phyloP scores from a whole-genome alignment of 441 rosid species.

The Brassica hybrid region DNA sequence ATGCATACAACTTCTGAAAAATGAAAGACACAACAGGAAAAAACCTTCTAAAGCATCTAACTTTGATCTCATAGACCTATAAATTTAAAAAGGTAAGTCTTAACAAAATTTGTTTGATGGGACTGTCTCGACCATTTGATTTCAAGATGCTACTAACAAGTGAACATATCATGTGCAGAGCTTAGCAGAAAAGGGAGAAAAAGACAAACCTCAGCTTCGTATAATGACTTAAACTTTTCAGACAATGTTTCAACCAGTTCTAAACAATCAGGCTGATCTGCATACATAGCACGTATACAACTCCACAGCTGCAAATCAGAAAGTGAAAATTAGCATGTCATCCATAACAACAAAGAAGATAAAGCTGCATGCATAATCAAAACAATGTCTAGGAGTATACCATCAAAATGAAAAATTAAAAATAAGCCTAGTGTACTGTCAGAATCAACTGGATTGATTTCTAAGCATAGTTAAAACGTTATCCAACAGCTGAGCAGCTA shows the following conservation, averaged over 20 bases:
- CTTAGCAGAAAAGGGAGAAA: slow-evolving; percentile 24
- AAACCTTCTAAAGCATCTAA: slow-evolving; percentile 26
- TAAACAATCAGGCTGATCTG: slow-evolving; percentile 75
- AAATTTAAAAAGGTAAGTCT: slow-evolving; percentile 17
- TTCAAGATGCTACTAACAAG: slow-evolving; percentile 28
- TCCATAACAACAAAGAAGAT: slow-evolving; percentile 8
- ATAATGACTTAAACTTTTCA: slow-evolving; percentile 71
- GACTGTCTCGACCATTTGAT: slow-evolving; percentile 14
- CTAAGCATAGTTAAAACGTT: slow-evolving; percentile 17
- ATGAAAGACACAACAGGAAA: slow-evolving; percentile 16
- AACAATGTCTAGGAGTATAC: slow-evolving; percentile 15
- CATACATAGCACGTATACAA: slow-evolving; percentile 64
- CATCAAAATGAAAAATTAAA: slow-evolving; percentile 9
- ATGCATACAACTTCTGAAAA: slow-evolving; percentile 21
- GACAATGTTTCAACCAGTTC: slow-evolving; percentile 77
- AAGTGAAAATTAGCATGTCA: slow-evolving; percentile 44
- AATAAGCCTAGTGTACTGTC: slow-evolving; percentile 19
- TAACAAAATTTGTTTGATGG: slow-evolving; percentile 7
- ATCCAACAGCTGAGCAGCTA: slow-evolving; percentile 8
- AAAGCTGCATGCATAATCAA: slow-evolving; percentile 20
- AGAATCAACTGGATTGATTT: slow-evolving; percentile 17
- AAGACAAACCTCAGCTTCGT: slow-evolving; percentile 77
- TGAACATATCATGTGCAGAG: slow-evolving; percentile 22
- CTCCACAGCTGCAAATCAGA: slow-evolving; percentile 82
- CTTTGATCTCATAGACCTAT: slow-evolving; percentile 29